phyloP scores from a whole-genome alignment of 768 basidiomycete genomes.

The Suillus tomentosus region DNA sequence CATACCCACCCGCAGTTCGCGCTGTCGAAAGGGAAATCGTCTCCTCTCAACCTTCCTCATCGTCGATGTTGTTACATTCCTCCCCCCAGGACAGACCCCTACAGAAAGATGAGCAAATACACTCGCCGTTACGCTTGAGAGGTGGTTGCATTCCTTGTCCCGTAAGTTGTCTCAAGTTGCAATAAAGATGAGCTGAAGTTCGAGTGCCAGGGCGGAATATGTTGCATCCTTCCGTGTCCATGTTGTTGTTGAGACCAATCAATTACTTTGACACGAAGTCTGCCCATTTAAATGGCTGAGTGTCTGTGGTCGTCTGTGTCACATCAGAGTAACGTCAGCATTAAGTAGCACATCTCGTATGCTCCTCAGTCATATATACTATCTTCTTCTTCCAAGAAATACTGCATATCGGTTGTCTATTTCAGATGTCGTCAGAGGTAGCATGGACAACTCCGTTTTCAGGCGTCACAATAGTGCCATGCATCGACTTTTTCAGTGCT shows the following conservation, averaged over 20 bases:
- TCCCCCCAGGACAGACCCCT: not conserved
- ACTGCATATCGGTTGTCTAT: not conserved
- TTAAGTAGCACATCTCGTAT: not conserved
- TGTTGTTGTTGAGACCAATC: conserved; percentile 13
- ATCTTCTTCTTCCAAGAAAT: not conserved
- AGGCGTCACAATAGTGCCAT: not conserved
- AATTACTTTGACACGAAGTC: not conserved
- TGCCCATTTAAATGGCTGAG: not conserved
- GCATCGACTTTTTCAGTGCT: not conserved
- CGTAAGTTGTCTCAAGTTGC: conserved; percentile 17
- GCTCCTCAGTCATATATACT: not conserved
- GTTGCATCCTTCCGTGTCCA: conserved; percentile 39
- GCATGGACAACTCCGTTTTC: not conserved
- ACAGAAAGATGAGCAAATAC: conserved; percentile 7
- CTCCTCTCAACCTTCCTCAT: conserved; percentile 22
- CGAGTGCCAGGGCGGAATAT: conserved; percentile 32
- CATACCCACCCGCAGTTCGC: conserved; percentile 14
- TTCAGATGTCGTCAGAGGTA: not conserved
- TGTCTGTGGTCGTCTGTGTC: not conserved
- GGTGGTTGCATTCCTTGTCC: conserved; percentile 38
- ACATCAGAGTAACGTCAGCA: not conserved
- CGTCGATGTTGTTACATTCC: conserved; percentile 17
- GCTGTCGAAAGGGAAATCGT: conserved; percentile 8
- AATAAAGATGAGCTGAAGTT: conserved; percentile 1
- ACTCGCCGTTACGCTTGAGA: conserved; percentile 24